Percentiles rank a stretch among this genome's conserved stretches.
Conservation (phyloP, 352 stramenopile species). For the Phytophthora cajani region DNA sequence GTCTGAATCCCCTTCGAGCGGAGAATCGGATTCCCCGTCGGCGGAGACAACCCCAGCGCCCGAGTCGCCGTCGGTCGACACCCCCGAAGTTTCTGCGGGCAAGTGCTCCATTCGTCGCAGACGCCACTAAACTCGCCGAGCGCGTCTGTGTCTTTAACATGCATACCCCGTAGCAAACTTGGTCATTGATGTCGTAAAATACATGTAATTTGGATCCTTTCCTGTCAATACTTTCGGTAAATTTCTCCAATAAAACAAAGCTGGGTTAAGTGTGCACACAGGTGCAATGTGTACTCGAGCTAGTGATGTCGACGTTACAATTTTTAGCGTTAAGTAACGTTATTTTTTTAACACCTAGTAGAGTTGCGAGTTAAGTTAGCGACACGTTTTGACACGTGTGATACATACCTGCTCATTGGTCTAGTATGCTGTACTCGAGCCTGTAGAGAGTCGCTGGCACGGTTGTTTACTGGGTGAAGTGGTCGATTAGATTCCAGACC, state of each 20-base stretch:
- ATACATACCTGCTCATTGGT: too few relatives aligned
- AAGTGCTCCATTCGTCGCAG: conserved; percentile 30
- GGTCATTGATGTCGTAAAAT: conserved; percentile 12
- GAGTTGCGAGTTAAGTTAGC: too few relatives aligned
- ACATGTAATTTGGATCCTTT: background rate
- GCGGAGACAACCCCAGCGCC: conserved; percentile 10
- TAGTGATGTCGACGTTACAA: too few relatives aligned
- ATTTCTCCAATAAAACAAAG: background rate
- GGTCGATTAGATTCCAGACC: conserved; percentile 10
- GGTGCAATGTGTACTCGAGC: background rate
- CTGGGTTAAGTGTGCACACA: background rate
- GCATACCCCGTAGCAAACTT: conserved; percentile 12
- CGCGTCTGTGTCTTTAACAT: conserved; percentile 6
- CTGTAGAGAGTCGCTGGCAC: conserved; percentile 14
- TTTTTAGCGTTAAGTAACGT: too few relatives aligned
- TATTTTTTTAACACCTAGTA: too few relatives aligned
- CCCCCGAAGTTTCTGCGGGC: conserved; percentile 6
- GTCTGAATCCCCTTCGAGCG: conserved; percentile 5
- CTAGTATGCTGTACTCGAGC: conserved; percentile 2
- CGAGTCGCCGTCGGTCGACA: conserved; percentile 23
- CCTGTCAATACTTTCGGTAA: conserved; percentile 7
- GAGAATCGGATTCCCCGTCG: conserved; percentile 7
- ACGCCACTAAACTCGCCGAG: conserved; percentile 19
- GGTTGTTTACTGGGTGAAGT: conserved; percentile 21
- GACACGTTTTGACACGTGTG: too few relatives aligned